Base-by-base conservation (phyloP, 2,329 filamentous ascomycete species). In the Aspergillus luchuensis region DNA sequence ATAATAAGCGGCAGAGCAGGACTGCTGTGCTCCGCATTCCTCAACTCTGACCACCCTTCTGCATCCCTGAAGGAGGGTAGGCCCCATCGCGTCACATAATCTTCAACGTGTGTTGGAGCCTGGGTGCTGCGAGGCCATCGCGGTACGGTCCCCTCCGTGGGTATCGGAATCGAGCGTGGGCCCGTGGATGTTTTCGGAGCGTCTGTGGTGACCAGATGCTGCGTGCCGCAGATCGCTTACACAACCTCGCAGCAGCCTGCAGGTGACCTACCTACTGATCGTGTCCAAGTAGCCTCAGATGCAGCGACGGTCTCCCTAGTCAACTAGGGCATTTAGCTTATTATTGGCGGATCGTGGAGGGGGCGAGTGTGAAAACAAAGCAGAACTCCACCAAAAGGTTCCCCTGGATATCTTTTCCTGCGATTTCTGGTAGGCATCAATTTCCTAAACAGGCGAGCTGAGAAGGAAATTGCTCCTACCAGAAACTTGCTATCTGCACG, bases 251-350 rank as follows among this genome's bases (percentile, higher is more conserved):
- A 59, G 48, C 61, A 52, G 53, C 57, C 38, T 60, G 56, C 61
- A 63, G 58, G 49, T 67, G 65, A 66, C 65, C 59, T 55, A 49
- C 51, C 60, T 52, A 58, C 56, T 63, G 56, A 61, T 48, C 25
- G 51, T 43, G 52, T 56, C 25, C 60, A 60, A 58, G 55, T 60
- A 60, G 56, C 58, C 54, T 62, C 54, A 59, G 48, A 30, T 33
- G 38, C 53, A 60, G 36, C 21, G 21, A 30, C 33, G 30, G 17
- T 52, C 60, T 61, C 59, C 54, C 50, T 64, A 52, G 62, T 43
- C 50, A 53, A 60, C 54, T 47, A 48, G 56, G 55, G 36, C 30
- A 15, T 38, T 50, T 48, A 39, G 54, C 54, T 56, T 36, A 13
- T 50, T 30, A 59, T 60, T 54, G 54, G 61, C 45, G 45, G 39